A percentile compares a stretch with the other conserved stretches of the same genome.
Evolutionary conservation across 1,139 yeast genomes (phyloP).

Genomic region (Suzukiozyma palmioleophila): DNA sequence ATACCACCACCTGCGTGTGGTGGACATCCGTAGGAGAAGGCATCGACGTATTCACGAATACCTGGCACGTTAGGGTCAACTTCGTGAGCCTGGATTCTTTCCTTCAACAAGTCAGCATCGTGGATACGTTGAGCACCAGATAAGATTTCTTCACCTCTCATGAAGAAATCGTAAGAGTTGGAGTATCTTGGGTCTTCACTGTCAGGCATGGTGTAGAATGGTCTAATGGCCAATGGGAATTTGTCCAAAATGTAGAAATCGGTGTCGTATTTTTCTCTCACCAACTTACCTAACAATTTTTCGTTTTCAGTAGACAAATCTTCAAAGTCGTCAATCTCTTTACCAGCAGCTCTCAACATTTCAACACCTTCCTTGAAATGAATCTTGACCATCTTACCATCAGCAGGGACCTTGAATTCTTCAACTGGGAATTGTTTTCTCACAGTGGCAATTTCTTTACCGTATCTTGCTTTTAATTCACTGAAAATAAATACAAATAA

Average conservation of each 20-base stretch:
- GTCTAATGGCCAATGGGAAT: conserved; percentile 94
- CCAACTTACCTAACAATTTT: conserved; percentile 84
- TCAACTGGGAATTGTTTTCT: conserved; percentile 97
- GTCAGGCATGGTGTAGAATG: conserved; percentile 99
- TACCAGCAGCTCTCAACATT: conserved; percentile 77
- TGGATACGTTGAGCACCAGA: conserved; percentile 99
- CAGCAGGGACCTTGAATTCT: conserved; percentile 88
- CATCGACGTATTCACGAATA: conserved; percentile 83
- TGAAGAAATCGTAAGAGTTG: conserved; percentile 95
- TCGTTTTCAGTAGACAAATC: conserved; percentile 94
- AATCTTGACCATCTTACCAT: conserved; percentile 85
- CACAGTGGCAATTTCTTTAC: conserved; percentile 80
- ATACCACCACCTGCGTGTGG: conserved; percentile 99
- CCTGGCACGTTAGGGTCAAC: conserved; percentile 81
- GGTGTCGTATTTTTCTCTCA: conserved; percentile 90
- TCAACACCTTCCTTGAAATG: conserved; percentile 89
- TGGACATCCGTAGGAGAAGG: conserved; percentile 91
- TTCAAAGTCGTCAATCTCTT: conserved; percentile 80
- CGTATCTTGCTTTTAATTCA: conserved; percentile 74
- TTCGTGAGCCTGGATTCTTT: conserved; percentile 80
- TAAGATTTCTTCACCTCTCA: conserved; percentile 98
- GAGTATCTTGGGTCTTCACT: conserved; percentile 87
- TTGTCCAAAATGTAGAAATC: conserved; percentile 97
- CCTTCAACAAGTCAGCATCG: conserved; percentile 75
- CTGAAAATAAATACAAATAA: conserved; percentile 85